Evolutionary conservation across 441 rosid genomes (phyloP), one percentile per base, ranked within the genome.

Genomic region (Adansonia madagascariensis): DNA sequence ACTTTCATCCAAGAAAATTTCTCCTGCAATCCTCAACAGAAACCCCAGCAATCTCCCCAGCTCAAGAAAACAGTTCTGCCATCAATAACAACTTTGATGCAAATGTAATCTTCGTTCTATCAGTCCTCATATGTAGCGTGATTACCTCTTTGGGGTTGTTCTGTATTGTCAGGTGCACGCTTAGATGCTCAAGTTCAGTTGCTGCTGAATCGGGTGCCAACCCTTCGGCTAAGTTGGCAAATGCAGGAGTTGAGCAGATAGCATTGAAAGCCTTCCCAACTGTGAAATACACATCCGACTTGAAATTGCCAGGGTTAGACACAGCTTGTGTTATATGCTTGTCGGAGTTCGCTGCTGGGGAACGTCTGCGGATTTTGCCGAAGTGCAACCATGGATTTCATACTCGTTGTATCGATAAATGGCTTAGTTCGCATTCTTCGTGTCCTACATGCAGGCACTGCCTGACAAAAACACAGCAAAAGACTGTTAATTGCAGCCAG

Each of bases 371-470:
- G 44, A 74, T 82, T n/a, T 78, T 86, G 14, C 87, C 87, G 0
- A 76, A 74, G 71, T 86, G 89, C 81, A 77, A 79, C 82, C 89
- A 86, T 9, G 82, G 86, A 4, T 86, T 84, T 50, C 87, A 84
- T 15, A 68, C 52, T 63, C 64, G 41, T 2, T 84, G 87, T 70
- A 81, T 84, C 14, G 86, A 84, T 66, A 79, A 79, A 80, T 86
- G 89, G 85, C 79, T 84, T 17, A 67, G 74, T 22, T 79, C 81
- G 8, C 79, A 84, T 76, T 75, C 87, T 12, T 77, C 89, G 0
- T 84, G 89, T 81, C 87, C 87, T 3, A 84, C 80, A 8, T 86
- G 89, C 71, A 70, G 87, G 77, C 73, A 78, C 46, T 79, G 86
- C 79, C 20, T 56, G 24, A 56, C 50, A 27, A 27, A 27, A 27